These are phyloP conservation scores for Rhizophagus sp. DNA, from an alignment of 192 early-diverging fungal species.

Conservation along the genomic window DNA sequence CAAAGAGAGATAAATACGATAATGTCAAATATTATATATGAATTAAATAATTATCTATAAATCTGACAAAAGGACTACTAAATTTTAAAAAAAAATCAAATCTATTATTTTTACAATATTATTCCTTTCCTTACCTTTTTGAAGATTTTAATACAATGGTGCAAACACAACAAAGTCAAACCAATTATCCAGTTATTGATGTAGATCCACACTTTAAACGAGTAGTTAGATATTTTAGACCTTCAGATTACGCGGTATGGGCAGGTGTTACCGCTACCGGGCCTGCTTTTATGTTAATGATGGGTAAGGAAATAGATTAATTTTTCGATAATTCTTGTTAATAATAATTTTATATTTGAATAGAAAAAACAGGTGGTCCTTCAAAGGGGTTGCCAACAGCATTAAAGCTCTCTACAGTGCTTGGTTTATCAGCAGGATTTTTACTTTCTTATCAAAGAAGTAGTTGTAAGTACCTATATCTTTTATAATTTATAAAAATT, in stretches of 20 bases:
- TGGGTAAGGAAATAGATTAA: constrained; percentile 60
- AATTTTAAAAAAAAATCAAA: no score
- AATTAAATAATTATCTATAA: no score
- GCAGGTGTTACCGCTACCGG: constrained; percentile 63
- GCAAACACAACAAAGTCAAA: constrained; percentile 20
- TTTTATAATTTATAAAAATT: neutral
- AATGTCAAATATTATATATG: no score
- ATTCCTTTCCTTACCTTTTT: neutral
- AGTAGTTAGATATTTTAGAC: constrained; percentile 88
- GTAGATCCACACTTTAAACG: constrained; percentile 89
- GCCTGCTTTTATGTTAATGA: constrained; percentile 70
- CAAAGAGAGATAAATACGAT: no score
- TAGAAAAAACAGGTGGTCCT: neutral
- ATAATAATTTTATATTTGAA: neutral
- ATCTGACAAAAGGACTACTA: no score
- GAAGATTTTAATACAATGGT: neutral
- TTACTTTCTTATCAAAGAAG: constrained; percentile 72
- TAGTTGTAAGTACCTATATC: constrained; percentile 58
- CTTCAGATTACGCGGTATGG: constrained; percentile 71
- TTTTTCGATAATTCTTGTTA: neutral
- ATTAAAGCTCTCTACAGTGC: constrained; percentile 51
- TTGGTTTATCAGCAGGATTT: constrained; percentile 72
- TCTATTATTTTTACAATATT: no score
- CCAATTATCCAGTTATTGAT: constrained; percentile 83
- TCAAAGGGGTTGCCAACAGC: constrained; percentile 45